A percentile compares a stretch with the other conserved stretches of the same genome.
Conservation (phyloP, 1,284 basidiomycete genomes). For the Schizophyllum amplum region DNA sequence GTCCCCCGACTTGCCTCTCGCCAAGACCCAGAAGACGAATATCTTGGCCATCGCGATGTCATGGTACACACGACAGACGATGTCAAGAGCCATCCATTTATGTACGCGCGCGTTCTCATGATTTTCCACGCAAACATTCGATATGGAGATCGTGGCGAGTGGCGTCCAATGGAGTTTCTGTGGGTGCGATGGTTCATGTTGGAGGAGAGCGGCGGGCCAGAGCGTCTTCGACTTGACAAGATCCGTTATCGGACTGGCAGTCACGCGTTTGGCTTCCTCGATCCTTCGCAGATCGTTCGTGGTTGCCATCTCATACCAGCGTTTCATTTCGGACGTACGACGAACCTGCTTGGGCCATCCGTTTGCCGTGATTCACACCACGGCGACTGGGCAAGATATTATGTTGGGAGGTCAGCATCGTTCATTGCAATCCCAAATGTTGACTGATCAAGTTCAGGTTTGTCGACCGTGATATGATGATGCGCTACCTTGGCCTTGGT, state of each 20-base stretch:
- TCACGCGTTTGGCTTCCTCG: slow-evolving; percentile 31
- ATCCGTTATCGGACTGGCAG: slow-evolving; percentile 23
- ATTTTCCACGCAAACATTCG: slow-evolving; percentile 15
- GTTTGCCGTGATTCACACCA: slow-evolving; percentile 10
- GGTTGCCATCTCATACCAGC: slow-evolving; percentile 28
- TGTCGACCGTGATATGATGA: slow-evolving; percentile 7
- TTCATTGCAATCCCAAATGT: not conserved
- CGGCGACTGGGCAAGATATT: slow-evolving; percentile 17
- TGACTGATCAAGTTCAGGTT: slow-evolving; percentile 1
- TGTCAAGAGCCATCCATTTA: slow-evolving; percentile 11
- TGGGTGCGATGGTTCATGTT: slow-evolving; percentile 27
- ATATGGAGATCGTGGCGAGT: not conserved
- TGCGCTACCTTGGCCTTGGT: slow-evolving; percentile 5
- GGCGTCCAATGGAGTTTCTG: slow-evolving; percentile 21
- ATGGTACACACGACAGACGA: slow-evolving; percentile 16
- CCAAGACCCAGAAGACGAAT: slow-evolving; percentile 10
- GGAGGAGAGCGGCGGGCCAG: slow-evolving; percentile 11
- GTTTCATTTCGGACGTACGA: slow-evolving; percentile 21
- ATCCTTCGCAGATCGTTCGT: slow-evolving; percentile 26
- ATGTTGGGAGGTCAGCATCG: slow-evolving; percentile 26
- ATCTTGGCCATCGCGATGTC: slow-evolving; percentile 16
- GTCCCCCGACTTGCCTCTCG: not conserved
- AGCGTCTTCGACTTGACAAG: slow-evolving; percentile 18
- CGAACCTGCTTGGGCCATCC: slow-evolving; percentile 16
- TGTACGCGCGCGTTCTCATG: slow-evolving; percentile 18